A percentile compares a stretch with the other conserved stretches of the same genome.
These are phyloP conservation scores for Lodderomyces margitis DNA, from an alignment of 1,139 yeast genomes.

Conservation along the genomic window DNA sequence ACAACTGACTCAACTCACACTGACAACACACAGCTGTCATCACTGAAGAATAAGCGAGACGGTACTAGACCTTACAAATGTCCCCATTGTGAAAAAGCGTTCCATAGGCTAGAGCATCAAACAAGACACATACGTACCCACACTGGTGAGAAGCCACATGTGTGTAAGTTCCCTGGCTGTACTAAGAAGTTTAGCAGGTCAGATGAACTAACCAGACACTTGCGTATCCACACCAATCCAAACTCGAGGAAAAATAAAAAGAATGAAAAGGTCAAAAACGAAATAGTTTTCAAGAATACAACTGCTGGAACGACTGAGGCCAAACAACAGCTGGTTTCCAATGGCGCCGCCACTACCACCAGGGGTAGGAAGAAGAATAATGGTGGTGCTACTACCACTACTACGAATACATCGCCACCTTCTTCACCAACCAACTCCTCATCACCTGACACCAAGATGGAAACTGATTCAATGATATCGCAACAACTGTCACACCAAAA, in stretches of 20 bases:
- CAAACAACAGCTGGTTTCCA: not conserved
- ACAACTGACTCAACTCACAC: not conserved
- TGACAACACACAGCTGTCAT: not conserved
- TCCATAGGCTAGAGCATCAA: conserved; percentile 89
- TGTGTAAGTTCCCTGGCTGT: conserved; percentile 86
- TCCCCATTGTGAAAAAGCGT: conserved; percentile 87
- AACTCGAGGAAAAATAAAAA: conserved; percentile 57
- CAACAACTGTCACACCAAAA: not conserved
- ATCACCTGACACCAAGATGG: conserved; percentile 1
- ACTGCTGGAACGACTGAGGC: not conserved
- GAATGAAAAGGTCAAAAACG: conserved; percentile 10
- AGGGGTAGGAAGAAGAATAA: conserved; percentile 1
- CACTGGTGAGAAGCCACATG: conserved; percentile 94
- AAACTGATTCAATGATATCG: not conserved
- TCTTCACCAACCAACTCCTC: conserved; percentile 3
- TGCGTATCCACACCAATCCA: conserved; percentile 83
- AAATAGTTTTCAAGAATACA: conserved; percentile 4
- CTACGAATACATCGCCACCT: conserved; percentile 2
- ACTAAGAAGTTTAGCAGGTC: conserved; percentile 79
- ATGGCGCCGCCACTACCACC: not conserved
- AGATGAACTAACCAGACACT: conserved; percentile 88
- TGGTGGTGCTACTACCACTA: not conserved
- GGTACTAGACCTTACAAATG: conserved; percentile 77
- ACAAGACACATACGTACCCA: conserved; percentile 93
- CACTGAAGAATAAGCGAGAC: conserved; percentile 18